These are phyloP conservation scores for Bacidia rubella DNA, from an alignment of 495 filamentous ascomycete genomes.

Conservation along the genomic window DNA sequence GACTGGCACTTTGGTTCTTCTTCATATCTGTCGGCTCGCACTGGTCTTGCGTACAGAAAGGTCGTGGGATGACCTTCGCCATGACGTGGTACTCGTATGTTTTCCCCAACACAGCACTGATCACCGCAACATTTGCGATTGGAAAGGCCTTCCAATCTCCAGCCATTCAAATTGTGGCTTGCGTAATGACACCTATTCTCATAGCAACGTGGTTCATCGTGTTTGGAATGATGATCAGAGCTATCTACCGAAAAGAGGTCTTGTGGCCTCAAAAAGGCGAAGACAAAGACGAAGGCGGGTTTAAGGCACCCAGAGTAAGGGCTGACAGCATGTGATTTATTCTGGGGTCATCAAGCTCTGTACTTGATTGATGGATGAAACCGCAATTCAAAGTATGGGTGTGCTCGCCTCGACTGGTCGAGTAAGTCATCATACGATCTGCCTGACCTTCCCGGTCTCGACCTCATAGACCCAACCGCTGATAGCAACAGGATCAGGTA, in stretches of 20 bases:
- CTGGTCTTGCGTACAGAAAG: slow-evolving; percentile 47
- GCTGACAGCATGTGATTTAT: slow-evolving; percentile 3
- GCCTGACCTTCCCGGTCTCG: slow-evolving; percentile 56
- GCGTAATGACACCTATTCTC: slow-evolving; percentile 46
- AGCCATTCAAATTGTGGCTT: slow-evolving; percentile 53
- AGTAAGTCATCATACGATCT: slow-evolving; percentile 35
- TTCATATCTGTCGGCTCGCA: slow-evolving; percentile 64
- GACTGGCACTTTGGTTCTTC: slow-evolving; percentile 76
- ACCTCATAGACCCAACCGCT: slow-evolving; percentile 75
- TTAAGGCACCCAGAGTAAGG: slow-evolving; percentile 18
- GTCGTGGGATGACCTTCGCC: slow-evolving; percentile 54
- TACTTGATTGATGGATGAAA: too few species aligned
- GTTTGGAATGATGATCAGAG: slow-evolving; percentile 54
- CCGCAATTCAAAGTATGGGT: too few species aligned
- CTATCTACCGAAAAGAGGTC: slow-evolving; percentile 48
- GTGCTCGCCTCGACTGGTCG: too few species aligned
- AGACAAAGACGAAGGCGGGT: slow-evolving; percentile 48
- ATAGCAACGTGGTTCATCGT: slow-evolving; percentile 60
- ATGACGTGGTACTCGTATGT: slow-evolving; percentile 87
- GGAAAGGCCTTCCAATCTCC: slow-evolving; percentile 47
- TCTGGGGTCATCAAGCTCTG: too few species aligned
- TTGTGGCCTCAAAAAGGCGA: slow-evolving; percentile 63
- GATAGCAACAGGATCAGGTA: slow-evolving; percentile 43
- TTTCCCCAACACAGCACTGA: slow-evolving; percentile 71
- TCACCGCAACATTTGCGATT: slow-evolving; percentile 62